Base-by-base conservation (phyloP, 148 eudicot species). In the Cornus controversa region DNA sequence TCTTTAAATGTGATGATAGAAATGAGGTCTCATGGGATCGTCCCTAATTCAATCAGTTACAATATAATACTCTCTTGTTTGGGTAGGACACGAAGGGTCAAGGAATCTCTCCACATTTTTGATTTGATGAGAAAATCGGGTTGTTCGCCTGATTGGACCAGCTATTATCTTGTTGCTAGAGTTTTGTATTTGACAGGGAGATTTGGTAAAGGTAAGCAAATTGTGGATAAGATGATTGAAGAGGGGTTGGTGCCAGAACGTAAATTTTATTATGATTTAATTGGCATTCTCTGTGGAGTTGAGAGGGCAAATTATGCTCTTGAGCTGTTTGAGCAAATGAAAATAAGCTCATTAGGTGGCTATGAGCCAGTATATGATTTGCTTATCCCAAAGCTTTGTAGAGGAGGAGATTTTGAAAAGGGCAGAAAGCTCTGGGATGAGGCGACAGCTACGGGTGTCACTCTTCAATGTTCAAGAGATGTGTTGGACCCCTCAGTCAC, bases 241-340 rank as follows among this genome's bases (percentile, higher is more conserved):
- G 86, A 78, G 22, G 85, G 86, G 54, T 31, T 90, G 67, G 75
- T 81, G 47, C 91, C 91, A 10, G 88, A 90, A 37, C 66, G 75
- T 11, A 90, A 85, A 75, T 90, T 90, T 64, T 86, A 86, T 73
- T 73, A 86, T 76, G 86, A 86, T 79, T 77, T 90, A 14, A 72
- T 88, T 81, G 90, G 93, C 67, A 63, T 90, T 75, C 87, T 90
- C 18, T 90, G 93, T 80, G 93, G 91, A 45, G 90, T 86, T 66
- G 91, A 88, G 80, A 84, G 93, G 75, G 86, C 80, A 62, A 84
- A 86, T 71, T 80, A 79, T 80, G 93, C 93, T 78, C 79, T 90
- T 69, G 88, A 84, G 77, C 70, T 90, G 62, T 81, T 90, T 29
- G 88, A 82, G 64, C 78, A 70, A n/a, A 90, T 90, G 93, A 90